Conservation (phyloP, 306 rosid genomes). For the Aeschynomene evenia region DNA sequence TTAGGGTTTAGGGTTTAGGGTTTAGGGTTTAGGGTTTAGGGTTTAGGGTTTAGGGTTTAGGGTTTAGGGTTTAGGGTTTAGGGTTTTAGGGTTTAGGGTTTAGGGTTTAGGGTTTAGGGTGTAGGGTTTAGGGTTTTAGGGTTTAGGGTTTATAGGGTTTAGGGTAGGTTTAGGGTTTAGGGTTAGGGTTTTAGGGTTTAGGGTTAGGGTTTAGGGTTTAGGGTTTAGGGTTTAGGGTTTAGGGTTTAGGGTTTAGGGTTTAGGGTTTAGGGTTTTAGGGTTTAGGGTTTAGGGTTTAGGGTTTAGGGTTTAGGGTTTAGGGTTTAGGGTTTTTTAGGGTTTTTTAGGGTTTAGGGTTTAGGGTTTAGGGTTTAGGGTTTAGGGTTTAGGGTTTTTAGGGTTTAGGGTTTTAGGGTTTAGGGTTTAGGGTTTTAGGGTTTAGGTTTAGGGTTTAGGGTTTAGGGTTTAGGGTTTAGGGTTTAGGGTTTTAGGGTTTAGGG, state of each 20-base stretch:
- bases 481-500: neutral
- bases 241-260: conserved; percentile 11
- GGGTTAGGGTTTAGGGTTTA: conserved; percentile 6
- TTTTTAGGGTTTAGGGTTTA: conserved; percentile 23
- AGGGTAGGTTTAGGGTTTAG: neutral
- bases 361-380: conserved; percentile 25
- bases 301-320: conserved; percentile 8
- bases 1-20: conserved; percentile 14
- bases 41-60: conserved; percentile 15
- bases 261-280: conserved; percentile 27
- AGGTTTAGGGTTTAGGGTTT: neutral
- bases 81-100: conserved; percentile 12
- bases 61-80: neutral
- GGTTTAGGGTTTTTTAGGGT: conserved; percentile 18
- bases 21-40: conserved; percentile 25
- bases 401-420: too few relatives aligned
- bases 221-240: conserved; percentile 24
- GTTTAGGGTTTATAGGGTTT: neutral
- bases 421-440: conserved; percentile 18
- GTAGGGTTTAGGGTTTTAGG: conserved; percentile 12
- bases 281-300: conserved; percentile 17
- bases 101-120: neutral
- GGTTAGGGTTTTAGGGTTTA: neutral
- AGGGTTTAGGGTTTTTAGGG: conserved; percentile 18
- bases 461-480: neutral